These are phyloP conservation scores for Scytalidium sp. DNA, from an alignment of 2,329 filamentous ascomycete genomes.

Conservation along the genomic window DNA sequence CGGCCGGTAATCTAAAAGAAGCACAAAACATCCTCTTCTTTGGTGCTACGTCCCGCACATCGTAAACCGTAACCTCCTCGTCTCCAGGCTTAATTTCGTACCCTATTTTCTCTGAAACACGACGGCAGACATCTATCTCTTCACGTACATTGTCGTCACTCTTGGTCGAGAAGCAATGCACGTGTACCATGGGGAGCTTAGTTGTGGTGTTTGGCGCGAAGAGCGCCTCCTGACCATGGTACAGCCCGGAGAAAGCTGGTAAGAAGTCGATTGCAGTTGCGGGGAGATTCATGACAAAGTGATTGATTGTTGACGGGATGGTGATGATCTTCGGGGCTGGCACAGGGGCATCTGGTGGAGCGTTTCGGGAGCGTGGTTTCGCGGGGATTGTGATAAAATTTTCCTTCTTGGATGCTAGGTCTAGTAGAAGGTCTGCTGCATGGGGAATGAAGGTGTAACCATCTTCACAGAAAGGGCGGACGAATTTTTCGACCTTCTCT, in stretches of 20 bases:
- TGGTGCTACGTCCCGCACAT: constrained; percentile 85
- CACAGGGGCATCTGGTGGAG: constrained; percentile 24
- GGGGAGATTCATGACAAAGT: constrained; percentile 98
- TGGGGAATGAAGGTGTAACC: constrained; percentile 75
- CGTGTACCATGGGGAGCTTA: constrained; percentile 78
- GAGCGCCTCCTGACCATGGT: constrained; percentile 64
- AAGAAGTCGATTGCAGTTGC: constrained; percentile 86
- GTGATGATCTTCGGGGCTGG: constrained; percentile 39
- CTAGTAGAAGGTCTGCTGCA: constrained; percentile 59
- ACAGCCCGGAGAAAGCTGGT: constrained; percentile 71
- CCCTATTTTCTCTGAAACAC: constrained; percentile 56
- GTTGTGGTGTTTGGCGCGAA: constrained; percentile 58
- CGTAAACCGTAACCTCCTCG: constrained; percentile 52
- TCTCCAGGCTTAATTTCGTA: constrained; percentile 41
- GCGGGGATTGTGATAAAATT: constrained; percentile 49
- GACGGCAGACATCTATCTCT: constrained; percentile 57
- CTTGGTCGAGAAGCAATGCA: constrained; percentile 91
- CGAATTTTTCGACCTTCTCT: constrained; percentile 59
- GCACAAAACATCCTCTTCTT: constrained; percentile 97
- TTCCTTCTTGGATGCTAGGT: constrained; percentile 45
- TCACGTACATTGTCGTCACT: constrained; percentile 66
- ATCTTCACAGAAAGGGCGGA: constrained; percentile 78
- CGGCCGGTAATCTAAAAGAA: constrained; percentile 78
- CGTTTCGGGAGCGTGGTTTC: constrained; percentile 31
- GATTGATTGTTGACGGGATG: constrained; percentile 75